Evolutionary conservation across 208 protist genomes (phyloP), one percentile per base, ranked within the genome.

Genomic region (Strigomonas galati): DNA sequence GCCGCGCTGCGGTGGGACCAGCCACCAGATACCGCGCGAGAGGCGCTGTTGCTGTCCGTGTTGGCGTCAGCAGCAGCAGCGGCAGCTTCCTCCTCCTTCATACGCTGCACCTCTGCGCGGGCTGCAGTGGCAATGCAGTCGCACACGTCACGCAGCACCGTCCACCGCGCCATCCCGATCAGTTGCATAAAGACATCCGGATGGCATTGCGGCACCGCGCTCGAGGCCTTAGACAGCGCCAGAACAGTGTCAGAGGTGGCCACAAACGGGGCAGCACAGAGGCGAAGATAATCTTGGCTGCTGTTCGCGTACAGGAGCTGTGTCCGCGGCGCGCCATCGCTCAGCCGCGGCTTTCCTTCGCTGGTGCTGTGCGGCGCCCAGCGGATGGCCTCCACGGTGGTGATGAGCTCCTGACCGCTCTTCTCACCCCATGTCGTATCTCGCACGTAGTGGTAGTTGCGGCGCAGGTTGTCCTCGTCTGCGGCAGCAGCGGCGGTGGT

Each of bases 131-230:
- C 72, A 10, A 91, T 62, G 19, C 61, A 61, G 23, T 56, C 32
- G 48, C 87, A 68, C 35, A 86, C 63, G 46, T 59, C 69, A 0
- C 46, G 57, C 28, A 88, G 65, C 37, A 82, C 65, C 9, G 55
- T 58, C 82, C 85, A 91, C 12, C 70, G 72, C 30, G 67, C 85
- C 73, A 87, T 80, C 17, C 79, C 78, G 57, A 91, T 82, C 56
- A 91, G 79, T 69, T 88, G 82, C 81, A 91, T 81, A 28, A 91
- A 17, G 21, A 69, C 52, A 62, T 88, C 85, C 4, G 81, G 81
- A 56, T 91, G 85, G 67, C 85, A 86, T 60, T 75, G 74, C 28
- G 76, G 60, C 14, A 86, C 51, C 24, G 60, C 19, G 54, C 10
- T 23, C 27, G 32, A 30, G 27, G 12, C 10, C 26, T 43, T 26